Evolutionary conservation across 2,329 filamentous ascomycete species (phyloP).

Genomic region (Alternaria sp.): DNA sequence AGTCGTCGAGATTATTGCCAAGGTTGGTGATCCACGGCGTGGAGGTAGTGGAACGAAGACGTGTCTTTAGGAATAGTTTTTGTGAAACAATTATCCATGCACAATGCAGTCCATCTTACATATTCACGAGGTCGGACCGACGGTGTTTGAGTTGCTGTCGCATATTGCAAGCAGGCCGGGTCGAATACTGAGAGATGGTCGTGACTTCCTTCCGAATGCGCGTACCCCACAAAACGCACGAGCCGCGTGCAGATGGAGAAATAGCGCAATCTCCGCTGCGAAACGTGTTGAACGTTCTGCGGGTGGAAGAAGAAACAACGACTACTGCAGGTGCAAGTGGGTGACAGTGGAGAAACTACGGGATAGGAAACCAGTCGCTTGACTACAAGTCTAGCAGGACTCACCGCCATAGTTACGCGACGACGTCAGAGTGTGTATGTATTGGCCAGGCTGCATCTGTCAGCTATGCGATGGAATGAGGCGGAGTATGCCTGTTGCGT

Average conservation of each 20-base stretch:
- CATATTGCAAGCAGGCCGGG: not conserved
- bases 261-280: constrained; percentile 11
- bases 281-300: constrained; percentile 24
- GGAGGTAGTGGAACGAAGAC: constrained; percentile 7
- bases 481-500: constrained; percentile 10
- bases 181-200: not conserved
- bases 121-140: not conserved
- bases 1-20: constrained; percentile 23
- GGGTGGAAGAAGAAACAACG: constrained; percentile 24
- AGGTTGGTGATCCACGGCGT: constrained; percentile 7
- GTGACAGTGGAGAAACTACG: constrained; percentile 29
- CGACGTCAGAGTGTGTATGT: constrained; percentile 3
- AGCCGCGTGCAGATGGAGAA: constrained; percentile 5
- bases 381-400: constrained; percentile 28
- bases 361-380: constrained; percentile 23
- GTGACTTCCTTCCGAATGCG: constrained; percentile 12
- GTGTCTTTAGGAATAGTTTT: not conserved
- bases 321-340: constrained; percentile 40
- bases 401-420: constrained; percentile 30
- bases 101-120: not conserved
- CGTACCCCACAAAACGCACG: constrained; percentile 21
- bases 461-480: constrained; percentile 9
- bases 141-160: not conserved
- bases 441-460: constrained; percentile 1
- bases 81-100: not conserved